Percentiles rank a stretch among this genome's conserved stretches.
phyloP scores from a whole-genome alignment of 2,329 filamentous ascomycete genomes.

The Paecilomyces sp. region DNA sequence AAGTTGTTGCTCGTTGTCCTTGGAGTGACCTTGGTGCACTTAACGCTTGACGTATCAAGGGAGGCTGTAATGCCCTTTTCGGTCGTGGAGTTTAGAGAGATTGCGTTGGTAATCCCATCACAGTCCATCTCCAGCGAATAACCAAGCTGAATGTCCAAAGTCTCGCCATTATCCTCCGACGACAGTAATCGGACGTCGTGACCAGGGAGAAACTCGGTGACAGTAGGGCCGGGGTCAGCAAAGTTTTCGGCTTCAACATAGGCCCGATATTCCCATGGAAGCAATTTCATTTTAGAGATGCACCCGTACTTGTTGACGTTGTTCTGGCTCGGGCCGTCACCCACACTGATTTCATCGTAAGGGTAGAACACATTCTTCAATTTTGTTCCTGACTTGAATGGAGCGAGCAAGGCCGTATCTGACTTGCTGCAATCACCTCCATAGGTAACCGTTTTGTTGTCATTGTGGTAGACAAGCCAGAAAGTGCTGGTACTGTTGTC shows the following conservation, averaged over 20 bases:
- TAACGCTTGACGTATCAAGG: neutral
- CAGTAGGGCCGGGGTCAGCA: neutral
- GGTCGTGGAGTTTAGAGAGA: neutral
- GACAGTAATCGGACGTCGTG: neutral
- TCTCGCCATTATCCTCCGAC: neutral
- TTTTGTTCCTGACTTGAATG: neutral
- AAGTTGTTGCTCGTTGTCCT: constrained; percentile 10
- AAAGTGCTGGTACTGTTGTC: neutral
- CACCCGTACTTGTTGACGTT: neutral
- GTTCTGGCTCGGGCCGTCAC: neutral
- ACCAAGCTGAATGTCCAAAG: neutral
- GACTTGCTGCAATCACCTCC: neutral
- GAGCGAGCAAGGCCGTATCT: neutral
- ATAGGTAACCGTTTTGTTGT: neutral
- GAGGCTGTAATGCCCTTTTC: neutral
- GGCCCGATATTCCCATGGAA: neutral
- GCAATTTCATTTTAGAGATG: neutral
- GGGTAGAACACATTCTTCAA: neutral
- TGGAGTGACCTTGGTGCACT: neutral
- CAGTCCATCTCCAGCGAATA: neutral
- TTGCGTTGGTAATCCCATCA: neutral
- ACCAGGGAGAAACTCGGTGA: neutral
- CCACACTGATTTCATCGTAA: neutral
- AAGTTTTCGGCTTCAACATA: neutral
- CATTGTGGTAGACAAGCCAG: neutral